Base-by-base conservation (phyloP, 345 rosid genomes). In the Capsella bursapastoris region DNA sequence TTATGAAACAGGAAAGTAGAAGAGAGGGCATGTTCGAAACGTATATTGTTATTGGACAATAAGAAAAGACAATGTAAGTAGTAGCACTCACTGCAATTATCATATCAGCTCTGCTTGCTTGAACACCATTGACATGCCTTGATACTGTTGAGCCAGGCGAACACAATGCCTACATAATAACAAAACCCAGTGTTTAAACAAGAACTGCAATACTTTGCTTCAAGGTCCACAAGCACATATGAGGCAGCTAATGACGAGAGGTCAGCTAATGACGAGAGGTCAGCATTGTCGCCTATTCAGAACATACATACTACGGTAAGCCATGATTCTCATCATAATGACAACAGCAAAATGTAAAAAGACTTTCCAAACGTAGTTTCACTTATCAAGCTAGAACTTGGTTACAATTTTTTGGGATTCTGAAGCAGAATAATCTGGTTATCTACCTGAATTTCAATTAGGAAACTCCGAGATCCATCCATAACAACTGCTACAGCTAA, bases 391-490 rank as follows among this genome's bases (percentile, higher is more conserved):
- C 70, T 3, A 3, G 60, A 43, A 51, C 7, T 15, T 31, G 22
- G 15, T 45, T 37, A 16, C 37, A 58, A 29, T 14, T 48, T 29
- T 22, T 28, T 51, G 44, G 15, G 66, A 8, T 29, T 1, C 10
- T 63, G 60, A 70, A 16, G 71, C 34, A 63, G 57, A 38, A 6
- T 27, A 55, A 27, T 61, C 57, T 27, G 27, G 45, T 61, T 27
- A 35, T 3, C 7, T 58, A 90, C 98, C 97, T 94, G 97, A 83
- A 94, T 83, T 81, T 94, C 95, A 57, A 91, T 80, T 37, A 91
- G 95, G 81, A 90, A 94, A 79, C 87, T 82, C 78, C 95, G 86
- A 63, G 92, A 86, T 73, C 97, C 97, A 81, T 94, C 97, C 89
- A 94, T 85, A 41, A 90, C 81, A 49, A 90, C 97, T 45, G 98